Conservation (phyloP, 257 asterid species). For the Penstemon davidsonii region DNA sequence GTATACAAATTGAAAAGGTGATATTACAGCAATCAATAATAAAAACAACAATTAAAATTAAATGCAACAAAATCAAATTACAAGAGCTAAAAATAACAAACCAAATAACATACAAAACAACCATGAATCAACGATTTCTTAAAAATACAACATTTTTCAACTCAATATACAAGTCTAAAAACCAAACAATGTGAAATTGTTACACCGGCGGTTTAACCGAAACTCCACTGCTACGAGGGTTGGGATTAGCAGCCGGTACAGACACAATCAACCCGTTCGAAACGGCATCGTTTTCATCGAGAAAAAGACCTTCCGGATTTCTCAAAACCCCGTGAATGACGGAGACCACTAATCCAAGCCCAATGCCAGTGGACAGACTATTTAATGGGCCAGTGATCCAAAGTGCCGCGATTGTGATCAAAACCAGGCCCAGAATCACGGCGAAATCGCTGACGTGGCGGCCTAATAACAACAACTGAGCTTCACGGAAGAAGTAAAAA, state of each 20-base stretch:
- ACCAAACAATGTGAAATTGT: not conserved
- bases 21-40: too few species aligned
- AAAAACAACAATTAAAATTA: too few species aligned
- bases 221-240: conserved; percentile 33
- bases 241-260: conserved; percentile 17
- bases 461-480: conserved; percentile 63
- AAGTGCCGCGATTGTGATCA: conserved; percentile 34
- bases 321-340: conserved; percentile 60
- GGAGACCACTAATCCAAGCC: conserved; percentile 47
- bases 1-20: too few species aligned
- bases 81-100: too few species aligned
- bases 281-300: conserved; percentile 70
- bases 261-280: conserved; percentile 50
- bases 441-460: conserved; percentile 49
- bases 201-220: conserved; percentile 38
- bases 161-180: not conserved
- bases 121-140: not conserved
- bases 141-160: conserved; percentile 9
- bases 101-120: too few species aligned
- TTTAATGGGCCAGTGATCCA: conserved; percentile 55
- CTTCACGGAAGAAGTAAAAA: conserved; percentile 68
- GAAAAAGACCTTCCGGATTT: conserved; percentile 63
- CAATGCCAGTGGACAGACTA: conserved; percentile 53
- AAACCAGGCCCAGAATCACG: conserved; percentile 43
- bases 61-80: too few species aligned